Conservation (phyloP, 352 stramenopile genomes). For the Pythium myriotylum region DNA sequence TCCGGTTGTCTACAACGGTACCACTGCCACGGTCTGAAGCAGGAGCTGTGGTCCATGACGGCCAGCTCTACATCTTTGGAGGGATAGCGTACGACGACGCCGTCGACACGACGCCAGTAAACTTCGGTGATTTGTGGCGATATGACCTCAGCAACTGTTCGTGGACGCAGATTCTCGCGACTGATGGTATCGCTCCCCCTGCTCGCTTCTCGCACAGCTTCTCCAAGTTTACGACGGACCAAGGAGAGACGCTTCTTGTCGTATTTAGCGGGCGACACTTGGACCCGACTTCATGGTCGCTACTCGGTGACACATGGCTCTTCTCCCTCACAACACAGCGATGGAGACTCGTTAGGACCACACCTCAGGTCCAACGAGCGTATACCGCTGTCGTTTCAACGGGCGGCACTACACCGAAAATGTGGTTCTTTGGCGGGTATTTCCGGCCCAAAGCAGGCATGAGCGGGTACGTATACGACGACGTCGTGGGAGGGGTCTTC, state of each 20-base stretch:
- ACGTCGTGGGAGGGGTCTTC: slow-evolving; percentile 44
- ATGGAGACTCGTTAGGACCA: slow-evolving; percentile 39
- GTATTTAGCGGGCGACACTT: slow-evolving; percentile 64
- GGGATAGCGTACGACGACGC: slow-evolving; percentile 67
- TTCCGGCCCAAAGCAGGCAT: slow-evolving; percentile 52
- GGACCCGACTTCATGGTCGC: slow-evolving; percentile 45
- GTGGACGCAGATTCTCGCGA: slow-evolving; percentile 43
- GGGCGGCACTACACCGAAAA: slow-evolving; percentile 27
- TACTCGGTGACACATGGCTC: slow-evolving; percentile 61
- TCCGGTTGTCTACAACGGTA: neutral
- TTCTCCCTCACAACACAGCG: slow-evolving; percentile 48
- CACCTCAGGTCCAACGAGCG: slow-evolving; percentile 36
- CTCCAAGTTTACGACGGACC: slow-evolving; percentile 35
- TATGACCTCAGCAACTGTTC: slow-evolving; percentile 48
- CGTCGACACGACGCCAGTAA: slow-evolving; percentile 31
- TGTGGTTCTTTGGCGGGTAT: slow-evolving; percentile 82
- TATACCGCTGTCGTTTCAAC: slow-evolving; percentile 68
- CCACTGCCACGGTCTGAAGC: slow-evolving; percentile 44
- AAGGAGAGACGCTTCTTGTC: slow-evolving; percentile 43
- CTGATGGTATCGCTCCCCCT: slow-evolving; percentile 29
- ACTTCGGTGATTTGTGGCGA: slow-evolving; percentile 69
- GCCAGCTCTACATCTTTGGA: slow-evolving; percentile 66
- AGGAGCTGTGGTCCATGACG: slow-evolving; percentile 45
- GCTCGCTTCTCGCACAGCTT: slow-evolving; percentile 70
- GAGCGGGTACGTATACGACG: slow-evolving; percentile 75